Evolutionary conservation across 345 rosid genomes (phyloP).

Genomic region (Balakata baccata): DNA sequence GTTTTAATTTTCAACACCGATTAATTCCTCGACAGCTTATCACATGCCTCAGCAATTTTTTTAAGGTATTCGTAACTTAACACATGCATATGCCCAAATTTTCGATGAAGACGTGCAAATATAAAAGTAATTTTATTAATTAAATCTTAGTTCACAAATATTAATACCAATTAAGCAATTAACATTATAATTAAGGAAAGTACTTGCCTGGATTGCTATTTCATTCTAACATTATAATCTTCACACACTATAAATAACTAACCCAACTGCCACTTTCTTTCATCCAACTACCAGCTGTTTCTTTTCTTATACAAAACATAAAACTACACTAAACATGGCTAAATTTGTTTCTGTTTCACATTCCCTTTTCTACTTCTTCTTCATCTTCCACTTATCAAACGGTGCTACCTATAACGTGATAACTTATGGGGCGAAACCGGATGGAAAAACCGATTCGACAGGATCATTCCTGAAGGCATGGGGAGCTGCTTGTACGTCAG

Average conservation of each 20-base stretch:
- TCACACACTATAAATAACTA: slow-evolving; percentile 5
- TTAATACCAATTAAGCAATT: neutral
- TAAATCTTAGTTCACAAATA: too few relatives aligned
- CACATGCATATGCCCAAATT: slow-evolving; percentile 6
- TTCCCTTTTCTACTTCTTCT: neutral
- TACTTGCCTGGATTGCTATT: too few relatives aligned
- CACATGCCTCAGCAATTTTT: neutral
- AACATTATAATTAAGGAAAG: neutral
- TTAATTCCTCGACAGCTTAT: neutral
- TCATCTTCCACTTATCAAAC: slow-evolving; percentile 1
- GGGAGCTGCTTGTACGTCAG: slow-evolving; percentile 50
- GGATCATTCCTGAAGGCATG: slow-evolving; percentile 48
- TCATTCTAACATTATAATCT: neutral
- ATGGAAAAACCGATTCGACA: slow-evolving; percentile 56
- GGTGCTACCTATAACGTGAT: slow-evolving; percentile 41
- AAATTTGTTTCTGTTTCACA: neutral
- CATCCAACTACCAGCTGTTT: neutral
- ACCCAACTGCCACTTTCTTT: neutral
- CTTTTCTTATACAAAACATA: neutral
- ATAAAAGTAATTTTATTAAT: too few relatives aligned
- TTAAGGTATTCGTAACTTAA: neutral
- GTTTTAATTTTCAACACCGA: too few relatives aligned
- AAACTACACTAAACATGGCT: neutral
- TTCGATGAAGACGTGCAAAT: slow-evolving; percentile 1
- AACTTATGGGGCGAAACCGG: slow-evolving; percentile 54